phyloP scores from a whole-genome alignment of 2,329 filamentous ascomycete genomes.

The Neospermospora avenae region DNA sequence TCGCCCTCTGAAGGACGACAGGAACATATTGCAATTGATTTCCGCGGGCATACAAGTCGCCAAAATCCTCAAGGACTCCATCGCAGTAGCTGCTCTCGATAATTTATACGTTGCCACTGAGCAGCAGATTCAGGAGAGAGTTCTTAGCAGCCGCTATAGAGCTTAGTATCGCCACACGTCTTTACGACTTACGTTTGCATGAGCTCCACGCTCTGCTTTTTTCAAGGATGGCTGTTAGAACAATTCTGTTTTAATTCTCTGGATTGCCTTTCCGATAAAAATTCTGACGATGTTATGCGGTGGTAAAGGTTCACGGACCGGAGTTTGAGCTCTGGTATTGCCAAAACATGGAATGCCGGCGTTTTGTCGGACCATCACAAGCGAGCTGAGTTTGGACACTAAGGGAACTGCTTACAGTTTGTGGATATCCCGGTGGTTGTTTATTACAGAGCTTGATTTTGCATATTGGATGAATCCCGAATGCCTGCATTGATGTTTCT shows the following conservation, averaged over 20 bases:
- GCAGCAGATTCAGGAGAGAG: slow-evolving; percentile 69
- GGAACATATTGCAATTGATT: slow-evolving; percentile 83
- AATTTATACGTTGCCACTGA: slow-evolving; percentile 80
- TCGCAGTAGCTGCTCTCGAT: slow-evolving; percentile 67
- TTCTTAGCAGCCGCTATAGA: slow-evolving; percentile 35
- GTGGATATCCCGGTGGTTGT: background rate
- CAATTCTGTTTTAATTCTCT: slow-evolving; percentile 1
- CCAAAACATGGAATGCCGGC: background rate
- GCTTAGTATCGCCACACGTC: slow-evolving; percentile 16
- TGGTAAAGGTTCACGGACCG: background rate
- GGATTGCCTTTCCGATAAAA: background rate
- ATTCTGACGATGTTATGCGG: background rate
- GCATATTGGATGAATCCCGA: background rate
- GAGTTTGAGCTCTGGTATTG: background rate
- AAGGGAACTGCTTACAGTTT: background rate
- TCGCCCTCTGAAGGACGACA: slow-evolving; percentile 80
- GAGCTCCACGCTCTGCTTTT: slow-evolving; percentile 9
- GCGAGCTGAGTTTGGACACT: background rate
- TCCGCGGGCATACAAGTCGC: slow-evolving; percentile 84
- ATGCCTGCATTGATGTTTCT: background rate
- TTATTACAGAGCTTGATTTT: background rate
- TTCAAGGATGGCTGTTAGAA: slow-evolving; percentile 6
- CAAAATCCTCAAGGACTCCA: slow-evolving; percentile 80
- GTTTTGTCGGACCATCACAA: background rate
- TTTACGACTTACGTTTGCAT: slow-evolving; percentile 26